A percentile compares a stretch with the other conserved stretches of the same genome.
phyloP scores from a whole-genome alignment of 768 basidiomycete species.

The Rhizopogon rudus region DNA sequence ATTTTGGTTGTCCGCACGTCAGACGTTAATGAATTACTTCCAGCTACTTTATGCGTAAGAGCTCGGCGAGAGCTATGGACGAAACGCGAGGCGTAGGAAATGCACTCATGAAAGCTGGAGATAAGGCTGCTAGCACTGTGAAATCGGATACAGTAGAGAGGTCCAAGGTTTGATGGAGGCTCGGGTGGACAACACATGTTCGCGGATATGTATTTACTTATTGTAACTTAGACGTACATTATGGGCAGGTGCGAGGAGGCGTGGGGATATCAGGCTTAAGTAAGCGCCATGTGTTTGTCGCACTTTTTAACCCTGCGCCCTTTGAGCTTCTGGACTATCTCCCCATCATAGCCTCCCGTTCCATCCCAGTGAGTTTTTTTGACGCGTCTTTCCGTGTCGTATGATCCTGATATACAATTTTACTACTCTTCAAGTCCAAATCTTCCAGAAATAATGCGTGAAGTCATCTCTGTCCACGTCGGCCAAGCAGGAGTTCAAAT shows the following conservation, averaged over 20 bases:
- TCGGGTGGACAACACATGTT: not conserved
- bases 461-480: slow-evolving; percentile 98
- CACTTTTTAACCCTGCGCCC: slow-evolving; percentile 38
- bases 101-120: not conserved
- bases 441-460: slow-evolving; percentile 58
- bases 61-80: slow-evolving; percentile 29
- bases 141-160: not conserved
- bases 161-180: not conserved
- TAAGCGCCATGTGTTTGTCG: slow-evolving; percentile 29
- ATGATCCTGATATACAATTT: slow-evolving; percentile 1
- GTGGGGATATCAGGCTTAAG: slow-evolving; percentile 23
- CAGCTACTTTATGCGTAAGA: slow-evolving; percentile 47
- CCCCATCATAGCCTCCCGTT: slow-evolving; percentile 21
- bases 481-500: slow-evolving; percentile 98
- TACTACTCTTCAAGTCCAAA: slow-evolving; percentile 5
- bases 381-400: slow-evolving; percentile 26
- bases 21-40: not conserved
- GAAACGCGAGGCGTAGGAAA: slow-evolving; percentile 4
- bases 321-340: slow-evolving; percentile 18
- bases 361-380: slow-evolving; percentile 20
- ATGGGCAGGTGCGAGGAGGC: slow-evolving; percentile 4
- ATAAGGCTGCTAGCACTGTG: slow-evolving; percentile 3
- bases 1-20: not conserved
- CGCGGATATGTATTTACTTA: not conserved
- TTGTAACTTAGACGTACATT: slow-evolving; percentile 2